phyloP scores from a whole-genome alignment of 306 rosid genomes.

The Quercus glauca region DNA sequence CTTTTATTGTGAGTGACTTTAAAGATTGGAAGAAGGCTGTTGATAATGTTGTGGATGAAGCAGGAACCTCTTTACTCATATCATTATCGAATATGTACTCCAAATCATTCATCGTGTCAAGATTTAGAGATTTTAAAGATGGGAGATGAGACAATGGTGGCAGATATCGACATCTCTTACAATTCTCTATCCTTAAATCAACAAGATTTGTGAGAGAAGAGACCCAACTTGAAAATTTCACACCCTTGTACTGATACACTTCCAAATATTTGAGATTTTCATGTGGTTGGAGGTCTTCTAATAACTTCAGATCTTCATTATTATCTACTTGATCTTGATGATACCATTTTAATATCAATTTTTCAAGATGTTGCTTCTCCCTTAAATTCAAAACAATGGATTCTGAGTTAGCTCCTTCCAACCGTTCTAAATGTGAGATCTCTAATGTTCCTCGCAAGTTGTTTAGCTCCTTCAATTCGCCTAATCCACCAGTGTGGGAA shows the following conservation, averaged over 20 bases:
- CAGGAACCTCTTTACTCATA: too few species aligned
- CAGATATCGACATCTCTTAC: background rate
- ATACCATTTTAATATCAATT: background rate
- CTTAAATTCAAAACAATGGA: background rate
- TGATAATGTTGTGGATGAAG: background rate
- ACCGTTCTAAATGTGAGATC: background rate
- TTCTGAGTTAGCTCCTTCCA: background rate
- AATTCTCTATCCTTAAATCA: accelerated
- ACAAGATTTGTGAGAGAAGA: background rate
- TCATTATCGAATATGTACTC: background rate
- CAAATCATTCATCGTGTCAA: background rate
- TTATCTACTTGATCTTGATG: accelerated
- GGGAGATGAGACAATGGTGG: background rate
- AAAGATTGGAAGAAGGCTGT: background rate
- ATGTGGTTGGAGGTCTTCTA: background rate
- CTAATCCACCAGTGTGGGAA: background rate
- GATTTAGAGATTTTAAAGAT: accelerated
- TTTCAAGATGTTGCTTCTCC: background rate
- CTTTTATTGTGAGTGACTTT: accelerated
- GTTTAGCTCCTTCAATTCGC: background rate
- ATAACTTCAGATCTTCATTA: background rate
- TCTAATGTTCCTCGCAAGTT: background rate
- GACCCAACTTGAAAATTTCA: background rate
- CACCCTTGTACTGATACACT: background rate
- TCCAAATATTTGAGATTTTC: background rate